A percentile compares a stretch with the other conserved stretches of the same genome.
Conservation (phyloP, 352 stramenopile species). For the Pythium chondricola region DNA sequence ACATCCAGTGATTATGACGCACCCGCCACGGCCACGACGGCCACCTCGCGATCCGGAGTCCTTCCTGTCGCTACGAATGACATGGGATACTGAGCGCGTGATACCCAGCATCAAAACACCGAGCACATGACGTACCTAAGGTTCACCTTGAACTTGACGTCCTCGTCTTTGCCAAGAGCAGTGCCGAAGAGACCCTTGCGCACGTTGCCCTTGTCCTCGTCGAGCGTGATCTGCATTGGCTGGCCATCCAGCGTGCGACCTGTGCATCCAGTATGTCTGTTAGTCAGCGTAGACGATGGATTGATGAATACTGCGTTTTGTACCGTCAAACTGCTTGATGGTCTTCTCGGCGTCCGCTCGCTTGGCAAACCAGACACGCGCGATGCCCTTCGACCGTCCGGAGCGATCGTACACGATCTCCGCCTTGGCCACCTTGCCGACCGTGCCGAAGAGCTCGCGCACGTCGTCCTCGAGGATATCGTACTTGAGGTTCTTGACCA, state of each 20-base stretch:
- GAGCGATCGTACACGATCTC: slow-evolving; percentile 83
- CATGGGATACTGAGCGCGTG: too few species aligned
- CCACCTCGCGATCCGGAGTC: slow-evolving; percentile 15
- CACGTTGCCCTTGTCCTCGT: slow-evolving; percentile 66
- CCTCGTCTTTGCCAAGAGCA: slow-evolving; percentile 47
- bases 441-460: slow-evolving; percentile 69
- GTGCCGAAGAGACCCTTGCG: slow-evolving; percentile 75
- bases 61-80: slow-evolving; percentile 17
- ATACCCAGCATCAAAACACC: background rate
- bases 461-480: slow-evolving; percentile 82
- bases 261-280: slow-evolving; percentile 13
- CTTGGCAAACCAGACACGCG: slow-evolving; percentile 69
- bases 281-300: background rate
- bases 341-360: slow-evolving; percentile 67
- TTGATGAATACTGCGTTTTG: background rate
- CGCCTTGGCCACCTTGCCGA: slow-evolving; percentile 67
- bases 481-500: slow-evolving; percentile 83
- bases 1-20: background rate
- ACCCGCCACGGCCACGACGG: slow-evolving; percentile 32
- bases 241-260: slow-evolving; percentile 68
- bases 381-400: slow-evolving; percentile 73
- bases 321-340: slow-evolving; percentile 82
- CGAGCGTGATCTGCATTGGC: slow-evolving; percentile 68
- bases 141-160: slow-evolving; percentile 79
- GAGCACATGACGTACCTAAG: slow-evolving; percentile 37